Conservation (phyloP, 305 asterid genomes). For the Withania somnifera region DNA sequence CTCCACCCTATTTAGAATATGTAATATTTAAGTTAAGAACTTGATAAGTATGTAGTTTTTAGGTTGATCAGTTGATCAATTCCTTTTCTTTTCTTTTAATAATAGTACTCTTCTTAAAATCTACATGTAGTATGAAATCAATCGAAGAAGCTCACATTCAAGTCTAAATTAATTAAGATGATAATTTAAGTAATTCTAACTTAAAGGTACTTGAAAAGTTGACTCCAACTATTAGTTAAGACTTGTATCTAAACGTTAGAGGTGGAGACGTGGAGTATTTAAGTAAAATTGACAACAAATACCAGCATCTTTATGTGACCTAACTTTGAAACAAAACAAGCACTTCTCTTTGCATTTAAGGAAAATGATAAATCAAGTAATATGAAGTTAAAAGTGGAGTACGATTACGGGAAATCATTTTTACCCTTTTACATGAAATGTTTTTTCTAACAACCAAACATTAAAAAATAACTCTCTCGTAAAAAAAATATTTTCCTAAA, state of each 20-base stretch:
- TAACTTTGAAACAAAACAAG: background rate
- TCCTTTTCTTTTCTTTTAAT: no score
- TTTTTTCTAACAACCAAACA: background rate
- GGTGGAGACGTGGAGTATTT: background rate
- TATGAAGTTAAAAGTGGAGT: background rate
- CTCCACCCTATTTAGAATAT: background rate
- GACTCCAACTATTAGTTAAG: background rate
- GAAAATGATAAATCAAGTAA: background rate
- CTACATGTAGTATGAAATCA: background rate
- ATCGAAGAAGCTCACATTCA: background rate
- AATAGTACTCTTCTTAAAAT: no score
- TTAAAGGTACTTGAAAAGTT: background rate
- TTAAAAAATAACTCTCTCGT: background rate
- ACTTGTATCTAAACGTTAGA: background rate
- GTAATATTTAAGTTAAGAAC: background rate
- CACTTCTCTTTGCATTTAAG: background rate
- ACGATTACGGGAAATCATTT: background rate
- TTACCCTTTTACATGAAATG: background rate
- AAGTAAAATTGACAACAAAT: background rate
- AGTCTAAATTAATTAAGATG: background rate
- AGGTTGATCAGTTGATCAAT: background rate
- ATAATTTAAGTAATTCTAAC: background rate
- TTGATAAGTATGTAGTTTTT: background rate
- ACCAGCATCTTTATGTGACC: background rate
- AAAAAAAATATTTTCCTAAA: background rate